These are phyloP conservation scores for Saccharomyces hybrid DNA, from an alignment of 1,139 yeast species.

Conservation along the genomic window DNA sequence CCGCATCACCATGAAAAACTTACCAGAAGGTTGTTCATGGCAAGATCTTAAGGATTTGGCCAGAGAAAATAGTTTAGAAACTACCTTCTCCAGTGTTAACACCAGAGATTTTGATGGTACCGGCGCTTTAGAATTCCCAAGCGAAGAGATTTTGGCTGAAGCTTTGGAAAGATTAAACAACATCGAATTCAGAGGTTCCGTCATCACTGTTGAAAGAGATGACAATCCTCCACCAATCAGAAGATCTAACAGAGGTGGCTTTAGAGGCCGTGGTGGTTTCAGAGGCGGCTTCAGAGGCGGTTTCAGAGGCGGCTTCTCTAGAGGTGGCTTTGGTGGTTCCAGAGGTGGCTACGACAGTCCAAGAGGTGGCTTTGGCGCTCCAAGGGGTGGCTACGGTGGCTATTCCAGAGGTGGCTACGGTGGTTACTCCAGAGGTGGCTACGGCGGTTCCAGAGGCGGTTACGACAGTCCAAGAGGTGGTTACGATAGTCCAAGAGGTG, in stretches of 20 bases:
- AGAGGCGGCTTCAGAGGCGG: slow-evolving; percentile 39
- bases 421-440: slow-evolving; percentile 31
- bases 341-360: slow-evolving; percentile 29
- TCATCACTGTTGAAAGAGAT: slow-evolving; percentile 68
- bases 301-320: slow-evolving; percentile 19
- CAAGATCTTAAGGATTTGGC: slow-evolving; percentile 79
- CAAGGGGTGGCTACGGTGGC: slow-evolving; percentile 30
- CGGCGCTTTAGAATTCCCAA: slow-evolving; percentile 71
- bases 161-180: slow-evolving; percentile 66
- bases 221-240: slow-evolving; percentile 70
- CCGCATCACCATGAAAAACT: slow-evolving; percentile 59
- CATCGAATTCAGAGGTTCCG: slow-evolving; percentile 61
- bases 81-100: slow-evolving; percentile 66
- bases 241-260: slow-evolving; percentile 39
- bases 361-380: slow-evolving; percentile 30
- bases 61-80: slow-evolving; percentile 58
- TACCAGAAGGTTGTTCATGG: slow-evolving; percentile 76
- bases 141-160: slow-evolving; percentile 64
- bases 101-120: slow-evolving; percentile 61
- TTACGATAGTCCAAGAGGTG: slow-evolving; percentile 28
- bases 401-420: slow-evolving; percentile 31
- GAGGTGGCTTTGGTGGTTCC: slow-evolving; percentile 11
- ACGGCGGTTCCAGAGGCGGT: slow-evolving; percentile 33
- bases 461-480: slow-evolving; percentile 33
- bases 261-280: slow-evolving; percentile 42